Percentiles rank a stretch among this genome's conserved stretches.
Evolutionary conservation across 2,329 filamentous ascomycete genomes (phyloP).

Genomic region (Colletotrichum sp.): DNA sequence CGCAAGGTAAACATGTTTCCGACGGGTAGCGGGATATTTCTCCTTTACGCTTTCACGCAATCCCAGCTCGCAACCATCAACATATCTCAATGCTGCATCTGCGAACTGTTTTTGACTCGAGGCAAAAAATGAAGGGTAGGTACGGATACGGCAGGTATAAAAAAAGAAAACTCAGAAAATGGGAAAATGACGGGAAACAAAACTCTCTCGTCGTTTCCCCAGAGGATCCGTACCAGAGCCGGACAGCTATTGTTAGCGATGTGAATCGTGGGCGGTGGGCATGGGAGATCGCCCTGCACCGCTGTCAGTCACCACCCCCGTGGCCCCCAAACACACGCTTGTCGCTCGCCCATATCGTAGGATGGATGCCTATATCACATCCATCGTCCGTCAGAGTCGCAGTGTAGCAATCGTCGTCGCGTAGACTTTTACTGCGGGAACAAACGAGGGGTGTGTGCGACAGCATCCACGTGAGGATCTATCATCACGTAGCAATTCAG

Average conservation of each 20-base stretch:
- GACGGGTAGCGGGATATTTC: not conserved
- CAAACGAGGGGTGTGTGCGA: not conserved
- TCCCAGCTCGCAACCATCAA: not conserved
- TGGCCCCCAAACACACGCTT: not conserved
- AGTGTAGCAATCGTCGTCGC: not conserved
- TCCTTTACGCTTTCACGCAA: not conserved
- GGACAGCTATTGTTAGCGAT: not conserved
- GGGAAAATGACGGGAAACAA: not conserved
- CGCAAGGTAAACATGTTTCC: slow-evolving; percentile 1
- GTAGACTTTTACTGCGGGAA: not conserved
- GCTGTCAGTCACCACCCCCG: not conserved
- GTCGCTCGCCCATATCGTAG: not conserved
- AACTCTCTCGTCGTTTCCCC: not conserved
- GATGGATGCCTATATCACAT: not conserved
- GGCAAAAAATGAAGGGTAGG: not conserved
- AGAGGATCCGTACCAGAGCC: not conserved
- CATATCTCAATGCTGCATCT: not conserved
- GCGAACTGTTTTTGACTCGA: slow-evolving; percentile 1
- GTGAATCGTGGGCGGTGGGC: not conserved
- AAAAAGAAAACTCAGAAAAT: not conserved
- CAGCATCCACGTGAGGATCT: slow-evolving; percentile 12
- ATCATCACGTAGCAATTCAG: not conserved
- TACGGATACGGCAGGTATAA: not conserved
- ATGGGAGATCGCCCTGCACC: slow-evolving; percentile 1
- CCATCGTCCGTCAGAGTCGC: not conserved